Evolutionary conservation across 2,329 filamentous ascomycete species (phyloP).

Genomic region (Sclerotinia trifoliorum): DNA sequence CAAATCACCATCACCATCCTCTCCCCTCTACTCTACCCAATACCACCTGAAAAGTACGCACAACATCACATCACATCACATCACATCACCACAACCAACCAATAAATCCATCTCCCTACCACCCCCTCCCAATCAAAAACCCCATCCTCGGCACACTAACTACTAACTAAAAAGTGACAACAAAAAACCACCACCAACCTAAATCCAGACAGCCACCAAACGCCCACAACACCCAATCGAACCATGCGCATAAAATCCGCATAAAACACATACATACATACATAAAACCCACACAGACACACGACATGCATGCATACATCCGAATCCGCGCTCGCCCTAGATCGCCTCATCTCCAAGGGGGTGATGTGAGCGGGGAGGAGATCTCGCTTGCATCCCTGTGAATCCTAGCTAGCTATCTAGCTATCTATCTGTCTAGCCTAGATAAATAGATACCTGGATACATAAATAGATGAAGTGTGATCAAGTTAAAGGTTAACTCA

Average conservation of each 20-base stretch:
- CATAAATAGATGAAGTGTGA: not conserved
- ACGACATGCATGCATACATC: not conserved
- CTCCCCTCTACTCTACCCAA: not conserved
- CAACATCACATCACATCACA: not conserved
- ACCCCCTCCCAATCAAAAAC: not conserved
- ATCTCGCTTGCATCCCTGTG: conserved; percentile 2
- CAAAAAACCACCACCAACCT: not conserved
- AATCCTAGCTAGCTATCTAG: not conserved
- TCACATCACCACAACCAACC: not conserved
- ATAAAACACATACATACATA: too few species aligned
- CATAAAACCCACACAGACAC: not conserved
- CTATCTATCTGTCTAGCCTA: too few species aligned
- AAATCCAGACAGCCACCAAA: not conserved
- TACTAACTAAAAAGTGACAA: too few species aligned
- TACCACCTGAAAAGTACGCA: not conserved
- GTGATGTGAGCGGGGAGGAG: too few species aligned
- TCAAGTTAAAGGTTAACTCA: not conserved
- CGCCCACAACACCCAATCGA: not conserved
- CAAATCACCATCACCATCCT: not conserved
- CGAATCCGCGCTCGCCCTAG: conserved; percentile 3
- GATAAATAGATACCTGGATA: too few species aligned
- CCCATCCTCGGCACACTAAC: too few species aligned
- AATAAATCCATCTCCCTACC: not conserved
- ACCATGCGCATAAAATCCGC: not conserved
- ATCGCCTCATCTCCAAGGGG: not conserved